A percentile compares a stretch with the other conserved stretches of the same genome.
Conservation (phyloP, 768 basidiomycete genomes). For the Peribolospora kevripleyi region DNA sequence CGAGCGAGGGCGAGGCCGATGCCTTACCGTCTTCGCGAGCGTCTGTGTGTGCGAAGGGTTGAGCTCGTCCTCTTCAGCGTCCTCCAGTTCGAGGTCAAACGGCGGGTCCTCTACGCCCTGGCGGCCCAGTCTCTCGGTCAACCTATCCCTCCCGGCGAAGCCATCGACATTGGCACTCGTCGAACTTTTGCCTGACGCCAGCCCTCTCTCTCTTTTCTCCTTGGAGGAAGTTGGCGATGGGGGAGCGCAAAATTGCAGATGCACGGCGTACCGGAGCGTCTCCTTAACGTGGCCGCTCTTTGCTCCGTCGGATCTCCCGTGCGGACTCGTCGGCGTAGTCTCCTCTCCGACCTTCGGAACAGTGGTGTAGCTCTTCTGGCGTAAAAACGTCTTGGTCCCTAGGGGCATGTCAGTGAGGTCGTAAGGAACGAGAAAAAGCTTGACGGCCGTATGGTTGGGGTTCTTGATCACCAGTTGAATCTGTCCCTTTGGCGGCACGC, state of each 20-base stretch:
- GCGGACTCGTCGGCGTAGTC: background rate
- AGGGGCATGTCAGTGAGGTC: constrained; percentile 16
- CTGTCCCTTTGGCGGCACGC: constrained; percentile 16
- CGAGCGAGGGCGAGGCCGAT: no score
- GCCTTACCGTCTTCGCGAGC: no score
- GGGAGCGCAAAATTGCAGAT: constrained; percentile 17
- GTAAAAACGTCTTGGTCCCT: constrained; percentile 16
- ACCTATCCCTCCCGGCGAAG: no score
- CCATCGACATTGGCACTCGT: no score
- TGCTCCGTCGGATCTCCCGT: constrained; percentile 1
- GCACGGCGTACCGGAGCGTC: constrained; percentile 15
- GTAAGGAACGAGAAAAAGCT: constrained; percentile 18
- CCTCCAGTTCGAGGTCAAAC: no score
- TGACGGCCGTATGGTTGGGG: constrained; percentile 15
- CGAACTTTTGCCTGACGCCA: no score
- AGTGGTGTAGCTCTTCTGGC: constrained; percentile 14
- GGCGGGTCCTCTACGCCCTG: no score
- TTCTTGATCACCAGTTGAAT: constrained; percentile 19
- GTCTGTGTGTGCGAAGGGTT: no score
- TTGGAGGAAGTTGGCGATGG: constrained; percentile 1
- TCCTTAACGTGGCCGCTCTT: constrained; percentile 6
- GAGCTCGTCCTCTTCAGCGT: no score
- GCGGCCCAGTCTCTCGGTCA: no score
- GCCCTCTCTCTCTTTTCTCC: background rate
- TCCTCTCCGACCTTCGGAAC: background rate